Base-by-base conservation (phyloP, 129 eudicot species). In the Escallonia rubra region DNA sequence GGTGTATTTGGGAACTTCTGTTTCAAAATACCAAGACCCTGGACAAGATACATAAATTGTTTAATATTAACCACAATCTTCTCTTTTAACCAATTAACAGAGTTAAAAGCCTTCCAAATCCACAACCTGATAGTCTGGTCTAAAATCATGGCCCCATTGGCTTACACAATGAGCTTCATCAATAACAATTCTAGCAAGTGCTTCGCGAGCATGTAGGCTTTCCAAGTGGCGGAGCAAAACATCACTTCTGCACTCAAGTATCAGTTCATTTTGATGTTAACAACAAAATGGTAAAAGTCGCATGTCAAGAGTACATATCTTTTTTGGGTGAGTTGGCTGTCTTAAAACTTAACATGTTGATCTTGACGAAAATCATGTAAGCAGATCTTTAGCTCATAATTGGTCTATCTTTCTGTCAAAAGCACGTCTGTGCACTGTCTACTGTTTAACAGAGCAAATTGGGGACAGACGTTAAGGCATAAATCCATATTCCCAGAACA, bases 91-190 rank as follows among this genome's bases (percentile, higher is more conserved):
- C 54, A 67, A 54, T 59, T 64, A 53, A 69, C 48, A 73, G 41
- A 68, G 57, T 63, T 15, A 3, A 59, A 63, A 73, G 52, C 45
- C 68, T 52, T 67, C 59, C 48, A 59, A 66, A 61, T 52, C 66
- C 48, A 47, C 34, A 71, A 94, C 99, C 97, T 94, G 97, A 77
- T 94, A 94, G 79, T 94, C 99, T 69, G 99, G 99, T 63, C 99
- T 87, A 79, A 94, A 94, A 81, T 94, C 99, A 78, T 94, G 99
- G 67, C 99, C 99, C 99, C 99, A 94, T 73, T 94, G 99, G 84
- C 99, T 94, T 64, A 94, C 99, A 72, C 99, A 94, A 79, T 94
- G 99, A 75, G 99, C 99, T 81, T 94, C 99, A 81, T 94, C 99
- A 83, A 94, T 83, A 42, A 94, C 99, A 71, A 94, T 79, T 74